Evolutionary conservation across 2,329 filamentous ascomycete genomes (phyloP), one percentile per base, ranked within the genome.

Genomic region (Ophiostoma piceae): DNA sequence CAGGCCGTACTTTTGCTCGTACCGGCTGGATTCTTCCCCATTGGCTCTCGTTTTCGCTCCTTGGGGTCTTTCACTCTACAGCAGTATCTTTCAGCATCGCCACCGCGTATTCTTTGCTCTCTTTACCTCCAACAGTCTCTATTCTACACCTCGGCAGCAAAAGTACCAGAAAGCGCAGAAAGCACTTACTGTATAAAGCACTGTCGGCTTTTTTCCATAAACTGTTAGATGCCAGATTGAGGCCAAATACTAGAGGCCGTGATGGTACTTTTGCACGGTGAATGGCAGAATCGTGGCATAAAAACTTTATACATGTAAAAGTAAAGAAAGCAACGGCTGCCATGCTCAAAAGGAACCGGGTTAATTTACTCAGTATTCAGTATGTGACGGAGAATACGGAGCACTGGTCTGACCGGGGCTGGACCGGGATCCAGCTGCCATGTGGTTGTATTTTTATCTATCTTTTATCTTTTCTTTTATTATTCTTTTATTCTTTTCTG

Each of bases 341-440:
- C 26, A 29, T 29, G 26, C 26, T 29, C 26, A 29, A 29, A 29
- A 29, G 26, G 35, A 35, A n/a, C 16, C 8, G 43, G 43, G 43
- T 47, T 47, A 47, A 47, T 47, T 47, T 14, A 43, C 12, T 12
- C 5, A 43, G 41, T 43, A 16, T 43, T 14, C 41, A 43, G 14
- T 2, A 16, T 47, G 43, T 19, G 5, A 47, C 43, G 43, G 43
- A 47, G 43, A 19, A 47, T 43, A 47, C 14, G 14, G 43, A 47
- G 39, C 12, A 41, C 43, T 43, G 41, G 41, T 47, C n/a, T 57
- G 22, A 26, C 51, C 51, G 51, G 51, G n/a, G 51, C 51, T 22
- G n/a, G 51, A 12, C 51, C 51, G 51, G 51, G 51, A 4, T 57
- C 51, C 51, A 57, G 51, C 51, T 57, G 51, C 51, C 51, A 57